Evolutionary conservation across 208 protist genomes (phyloP), one percentile per base, ranked within the genome.

Genomic region (Borovskyia barvae): DNA sequence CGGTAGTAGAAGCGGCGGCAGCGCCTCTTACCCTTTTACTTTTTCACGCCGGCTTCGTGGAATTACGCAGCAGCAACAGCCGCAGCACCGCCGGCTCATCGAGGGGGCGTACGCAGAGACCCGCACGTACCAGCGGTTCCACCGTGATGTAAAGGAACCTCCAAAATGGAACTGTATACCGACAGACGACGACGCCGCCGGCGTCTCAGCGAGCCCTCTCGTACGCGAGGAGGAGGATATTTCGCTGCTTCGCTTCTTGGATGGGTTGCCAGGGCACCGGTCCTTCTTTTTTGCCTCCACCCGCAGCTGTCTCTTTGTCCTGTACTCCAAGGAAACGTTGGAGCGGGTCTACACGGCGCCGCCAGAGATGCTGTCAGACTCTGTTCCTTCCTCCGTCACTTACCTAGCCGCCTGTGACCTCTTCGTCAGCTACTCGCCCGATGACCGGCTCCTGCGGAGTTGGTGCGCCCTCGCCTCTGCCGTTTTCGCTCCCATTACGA

Each of bases 391-490:
- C 15, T 17, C 77, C 0, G 66, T 92, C 7, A 50, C 72, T 22
- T 92, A 92, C 43, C 52, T 92, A 5, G 66, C 79, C 17, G 24
- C 35, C 0, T 53, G 67, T 11, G 85, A 92, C 70, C 37, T 83
- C 50, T 72, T 87, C 8, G 32, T 92, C 4, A 37, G 67, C n/a
- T 92, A 87, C 61, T 77, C 72, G 6, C 42, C 56, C 14, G 43
- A 55, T 11, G 76, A 87, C 45, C 68, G 75, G 19, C 67, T 49
- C 11, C 19, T 92, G 26, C 78, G 85, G 30, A 74, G 70, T 5
- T 87, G 75, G 80, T 77, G 47, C 29, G 35, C 33, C 3, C 65
- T 80, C 2, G 67, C 73, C 15, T 66, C 60, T 47, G 48, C 28
- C 7, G 14, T 40, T 40, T 58, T 72, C 65, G 41, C 36, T 3